Evolutionary conservation across 2,329 filamentous ascomycete genomes (phyloP), one percentile per base, ranked within the genome.

Genomic region (Pseudocercospora crystallina): DNA sequence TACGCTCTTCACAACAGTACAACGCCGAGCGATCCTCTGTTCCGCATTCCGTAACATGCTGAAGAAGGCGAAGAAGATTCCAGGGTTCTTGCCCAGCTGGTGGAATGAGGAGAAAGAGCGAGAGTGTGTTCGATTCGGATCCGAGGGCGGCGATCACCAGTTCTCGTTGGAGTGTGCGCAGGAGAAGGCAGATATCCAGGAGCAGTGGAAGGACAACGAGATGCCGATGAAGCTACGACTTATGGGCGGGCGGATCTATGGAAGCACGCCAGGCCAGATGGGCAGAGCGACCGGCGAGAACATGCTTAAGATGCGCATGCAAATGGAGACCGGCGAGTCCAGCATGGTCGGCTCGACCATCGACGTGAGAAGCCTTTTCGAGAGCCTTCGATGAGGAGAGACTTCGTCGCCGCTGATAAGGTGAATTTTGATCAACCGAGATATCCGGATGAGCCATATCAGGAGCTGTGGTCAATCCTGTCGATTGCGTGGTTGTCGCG

Each of bases 51-150:
- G 50, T 8, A 12, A 32, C 8, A 48, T 58, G 40, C 29, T 59
- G n/a, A 34, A 33, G 31, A 52, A 41, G 31, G 57, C 52, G 14
- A 33, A 54, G 41, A n/a, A 17, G 8, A 39, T 56, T 30, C 5
- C 47, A 1, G 52, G 50, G 11, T 33, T 56, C 8, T 44, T 58
- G 14, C 57, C 57, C 29, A 41, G 45, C 2, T 60, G 57, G 57
- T 58, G 58, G 56, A 55, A 8, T 8, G 47, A 47, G 3, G 31
- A 40, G 11, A 57, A 54, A 29, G 15, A 43, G 29, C 43, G 49
- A n/a, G 36, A 53, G 7, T 57, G 56, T 38, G 32, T 60, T 8
- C 40, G 33, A 5, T 57, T 46, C 30, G 20, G 20, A 26, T 3
- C 20, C 3, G 20, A 26, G 20, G 20, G 20, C 20, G 20, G 3